Base-by-base conservation (phyloP, 148 eudicot genomes). In the Nyssa sinensis region DNA sequence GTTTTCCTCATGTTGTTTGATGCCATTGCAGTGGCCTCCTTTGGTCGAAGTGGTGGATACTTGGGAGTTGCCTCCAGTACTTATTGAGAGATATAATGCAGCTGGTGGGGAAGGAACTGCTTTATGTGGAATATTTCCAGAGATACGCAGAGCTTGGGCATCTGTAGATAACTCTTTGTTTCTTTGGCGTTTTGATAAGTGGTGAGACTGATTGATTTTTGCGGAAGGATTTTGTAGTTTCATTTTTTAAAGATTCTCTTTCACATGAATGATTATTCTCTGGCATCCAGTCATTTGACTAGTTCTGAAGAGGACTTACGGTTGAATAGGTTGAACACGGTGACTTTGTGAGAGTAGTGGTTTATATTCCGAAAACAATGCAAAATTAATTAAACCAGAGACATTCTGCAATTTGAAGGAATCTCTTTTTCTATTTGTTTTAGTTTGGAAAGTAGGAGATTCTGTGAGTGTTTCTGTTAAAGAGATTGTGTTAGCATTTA, bases 21-120 rank as follows among this genome's bases (percentile, higher is more conserved):
- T 70, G 63, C 0, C 2, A 62, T 77, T 81, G 85, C 86, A 95
- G 99, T 95, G 99, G 99, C 98, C 98, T 74, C 96, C 98, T 29
- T 74, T 89, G 79, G 98, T 95, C 73, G 99, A 95, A 86, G 99
- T 95, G 77, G 87, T 80, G 68, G 97, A 95, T 79, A 90, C 88
- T 32, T 89, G 93, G 97, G 99, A 95, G 96, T 86, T 95, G 74
- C 99, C 99, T 30, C 74, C 86, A 63, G 96, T 93, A 74, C 88
- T 95, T 60, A 78, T 93, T 79, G 98, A 95, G 83, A 91, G 98
- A 80, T 93, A 95, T 74, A 93, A 95, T 82, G 89, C 97, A 57
- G 88, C 90, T 75, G 98, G 98, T 63, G 99, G 99, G 19, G 99
- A 95, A 84, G 99, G 99, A 79, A 93, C 93, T 77, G 99, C 99